Evolutionary conservation across 306 rosid genomes (phyloP).

Genomic region (Abrus pulchellus): DNA sequence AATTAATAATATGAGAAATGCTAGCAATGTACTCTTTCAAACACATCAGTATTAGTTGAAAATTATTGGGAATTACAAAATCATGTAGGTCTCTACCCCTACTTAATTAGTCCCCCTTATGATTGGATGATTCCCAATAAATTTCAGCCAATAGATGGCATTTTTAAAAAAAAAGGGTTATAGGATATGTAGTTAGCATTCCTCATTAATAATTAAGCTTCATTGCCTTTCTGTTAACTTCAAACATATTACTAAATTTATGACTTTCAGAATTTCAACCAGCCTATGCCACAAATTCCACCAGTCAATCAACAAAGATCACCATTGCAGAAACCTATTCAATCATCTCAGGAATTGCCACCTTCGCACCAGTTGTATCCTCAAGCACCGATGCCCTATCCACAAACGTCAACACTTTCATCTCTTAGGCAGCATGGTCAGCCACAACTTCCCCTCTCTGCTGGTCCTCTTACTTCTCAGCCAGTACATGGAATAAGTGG

Average conservation of each 20-base stretch:
- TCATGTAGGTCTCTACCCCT: too few species aligned
- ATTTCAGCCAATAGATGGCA: too few species aligned
- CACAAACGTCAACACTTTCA: slow-evolving; percentile 61
- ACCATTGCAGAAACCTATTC: slow-evolving; percentile 70
- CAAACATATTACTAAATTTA: slow-evolving; percentile 37
- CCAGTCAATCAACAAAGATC: slow-evolving; percentile 68
- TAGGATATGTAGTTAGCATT: too few species aligned
- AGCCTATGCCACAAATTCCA: slow-evolving; percentile 63
- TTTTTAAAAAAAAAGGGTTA: too few species aligned
- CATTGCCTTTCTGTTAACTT: slow-evolving; percentile 37
- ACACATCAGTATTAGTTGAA: too few species aligned
- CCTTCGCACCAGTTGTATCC: slow-evolving; percentile 66
- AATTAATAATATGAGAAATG: slow-evolving; percentile 13
- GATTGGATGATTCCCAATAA: too few species aligned
- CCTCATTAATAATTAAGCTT: slow-evolving; percentile 33
- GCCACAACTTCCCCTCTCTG: slow-evolving; percentile 66
- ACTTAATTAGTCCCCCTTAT: too few species aligned
- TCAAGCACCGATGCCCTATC: slow-evolving; percentile 65
- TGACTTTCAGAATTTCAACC: slow-evolving; percentile 72
- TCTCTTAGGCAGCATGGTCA: slow-evolving; percentile 69
- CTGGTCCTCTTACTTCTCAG: slow-evolving; percentile 66
- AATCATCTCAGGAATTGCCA: slow-evolving; percentile 78
- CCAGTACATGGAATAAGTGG: slow-evolving; percentile 63
- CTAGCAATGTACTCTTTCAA: too few species aligned
- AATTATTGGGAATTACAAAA: too few species aligned